These are phyloP conservation scores for Xylaria scruposa DNA, from an alignment of 495 filamentous ascomycete species.

Conservation along the genomic window DNA sequence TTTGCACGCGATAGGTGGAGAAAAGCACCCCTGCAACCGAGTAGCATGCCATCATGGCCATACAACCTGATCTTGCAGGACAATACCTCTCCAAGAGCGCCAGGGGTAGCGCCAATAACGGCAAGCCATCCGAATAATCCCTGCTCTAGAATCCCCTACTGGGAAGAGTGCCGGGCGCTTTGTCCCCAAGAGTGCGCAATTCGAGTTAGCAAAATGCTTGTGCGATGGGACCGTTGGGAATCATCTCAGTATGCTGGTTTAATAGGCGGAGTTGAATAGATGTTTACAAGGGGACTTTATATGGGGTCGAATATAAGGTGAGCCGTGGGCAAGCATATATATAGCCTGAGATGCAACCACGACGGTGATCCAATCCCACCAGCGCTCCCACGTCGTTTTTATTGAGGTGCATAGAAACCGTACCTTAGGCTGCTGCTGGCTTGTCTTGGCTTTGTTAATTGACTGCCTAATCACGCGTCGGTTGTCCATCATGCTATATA, in stretches of 20 bases:
- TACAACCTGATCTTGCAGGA: background rate
- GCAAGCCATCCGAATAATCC: constrained; percentile 4
- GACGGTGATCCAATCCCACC: background rate
- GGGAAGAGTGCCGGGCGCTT: background rate
- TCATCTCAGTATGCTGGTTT: background rate
- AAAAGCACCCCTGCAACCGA: constrained; percentile 14
- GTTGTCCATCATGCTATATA: constrained; percentile 12
- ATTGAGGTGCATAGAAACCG: constrained; percentile 8
- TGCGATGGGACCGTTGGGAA: background rate
- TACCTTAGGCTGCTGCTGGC: background rate
- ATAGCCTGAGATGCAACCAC: constrained; percentile 20
- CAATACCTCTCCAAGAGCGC: background rate
- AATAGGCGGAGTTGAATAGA: background rate
- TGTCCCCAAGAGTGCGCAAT: background rate
- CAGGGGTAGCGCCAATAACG: constrained; percentile 11
- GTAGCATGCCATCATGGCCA: background rate
- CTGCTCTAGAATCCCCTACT: background rate
- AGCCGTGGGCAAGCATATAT: background rate
- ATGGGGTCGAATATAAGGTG: background rate
- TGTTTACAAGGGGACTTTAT: background rate
- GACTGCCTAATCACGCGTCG: background rate
- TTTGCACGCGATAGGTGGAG: constrained; percentile 16
- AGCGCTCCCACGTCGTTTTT: background rate
- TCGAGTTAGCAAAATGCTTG: background rate
- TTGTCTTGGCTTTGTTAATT: background rate